Evolutionary conservation across 2,329 filamentous ascomycete species (phyloP), one percentile per base, ranked within the genome.

Genomic region (Hypoxylon sp.): DNA sequence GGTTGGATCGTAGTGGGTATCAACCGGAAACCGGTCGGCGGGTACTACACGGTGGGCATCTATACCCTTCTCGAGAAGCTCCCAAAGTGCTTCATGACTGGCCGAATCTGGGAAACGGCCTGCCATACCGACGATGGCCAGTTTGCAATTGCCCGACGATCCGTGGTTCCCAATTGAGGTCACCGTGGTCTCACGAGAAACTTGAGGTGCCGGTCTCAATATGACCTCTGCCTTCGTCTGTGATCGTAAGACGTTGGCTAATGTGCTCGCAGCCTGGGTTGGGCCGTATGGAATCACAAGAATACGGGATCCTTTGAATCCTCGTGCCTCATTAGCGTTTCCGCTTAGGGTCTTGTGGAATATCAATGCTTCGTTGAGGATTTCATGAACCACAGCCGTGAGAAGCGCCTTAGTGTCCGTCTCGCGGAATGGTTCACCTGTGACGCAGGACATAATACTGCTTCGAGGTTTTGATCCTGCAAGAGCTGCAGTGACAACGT

Each of bases 111-210:
- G 92, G 78, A 93, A 94, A 55, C 92, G 87, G 55, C 92, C 92
- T 50, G 92, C 88, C 87, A 94, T 92, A 58, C 94, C 94, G 35
- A 97, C 91, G 69, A 97, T 94, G 63, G 94, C 94, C 69, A 97
- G 88, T 79, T 94, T 94, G 77, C 88, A 87, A 74, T 87, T 81
- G 13, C 81, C 82, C 8, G 70, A 76, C 13, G 80, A 78, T 10
- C 84, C 84, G 69, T 86, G 84, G 71, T 85, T 85, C 17, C 84
- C 84, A 26, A 85, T 80, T 14, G 72, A 75, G 9, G 79, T 73
- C 13, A 72, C 68, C 31, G 74, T 78, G 71, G 76, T 78, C 73
- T 79, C 77, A 22, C 77, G 76, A 14, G 80, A 72, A 39, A 80
- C 76, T 22, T 78, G 74, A 0, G 81, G 79, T 5, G 80, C 73